Base-by-base conservation (phyloP, 192 early-diverging fungal species). In the Coemansia sp. region DNA sequence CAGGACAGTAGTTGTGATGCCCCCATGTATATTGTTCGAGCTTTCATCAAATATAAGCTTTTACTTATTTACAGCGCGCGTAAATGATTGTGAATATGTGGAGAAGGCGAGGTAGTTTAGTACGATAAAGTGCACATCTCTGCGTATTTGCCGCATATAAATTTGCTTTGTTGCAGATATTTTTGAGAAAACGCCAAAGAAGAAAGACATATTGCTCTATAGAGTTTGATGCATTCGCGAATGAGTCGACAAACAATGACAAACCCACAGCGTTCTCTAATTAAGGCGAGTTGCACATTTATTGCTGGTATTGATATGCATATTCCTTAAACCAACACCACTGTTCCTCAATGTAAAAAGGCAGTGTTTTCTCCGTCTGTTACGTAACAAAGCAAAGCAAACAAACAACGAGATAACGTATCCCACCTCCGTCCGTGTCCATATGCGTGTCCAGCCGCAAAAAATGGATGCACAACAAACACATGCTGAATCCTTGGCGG, bases 1-100 rank as follows among this genome's bases (percentile, higher is more conserved):
- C 76, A 23, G 64, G 67, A 20, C 37, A 57, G 31, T 42, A 36
- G n/a, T n/a, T n/a, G 50, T 23, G 13, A 48, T 48, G 22, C 25
- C 25, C 22, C 20, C 7, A 48, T 48, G 20, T 25, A 25, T 25
- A 25, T 25, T 48, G 45, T 48, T 38, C 27, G 40, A 28, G 30
- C 23, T 59, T 28, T 50, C 22, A 50, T 50, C 25, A 50, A 50
- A 28, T 28, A 23, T 14, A 25, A 28, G 19, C 7, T 36, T 11
- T 5, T 5, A 2, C 13, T 36, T 5, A 36, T 36, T 36, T 36
- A 4, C 4, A 36, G 13, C 13, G 34, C 34, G 34, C n/a, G n/a
- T n/a, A n/a, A n/a, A n/a, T n/a, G 20, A 34, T 6, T 34, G 33
- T 10, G 5, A 34, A 34, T 10, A 34, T 34, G 4, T 6, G 33